Evolutionary conservation across 2,329 filamentous ascomycete species (phyloP), one percentile per base, ranked within the genome.

Genomic region (Diaporthe sp.): DNA sequence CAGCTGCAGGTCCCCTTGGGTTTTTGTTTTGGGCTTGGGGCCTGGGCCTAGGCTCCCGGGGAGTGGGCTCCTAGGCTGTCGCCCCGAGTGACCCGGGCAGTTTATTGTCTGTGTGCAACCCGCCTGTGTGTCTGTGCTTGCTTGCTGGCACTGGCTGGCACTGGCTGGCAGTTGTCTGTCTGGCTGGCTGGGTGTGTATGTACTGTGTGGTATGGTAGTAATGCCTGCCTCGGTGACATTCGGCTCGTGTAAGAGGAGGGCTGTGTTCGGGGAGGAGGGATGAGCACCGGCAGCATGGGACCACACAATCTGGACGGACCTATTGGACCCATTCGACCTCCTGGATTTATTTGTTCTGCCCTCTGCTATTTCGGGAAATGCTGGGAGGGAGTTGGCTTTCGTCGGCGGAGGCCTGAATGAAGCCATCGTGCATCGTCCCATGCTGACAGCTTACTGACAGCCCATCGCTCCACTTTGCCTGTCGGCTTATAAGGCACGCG

Each of bases 181-280:
- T 42, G 40, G 15, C 15, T 42, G 40, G 2, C 9, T 38, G 38
- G n/a, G n/a, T n/a, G n/a, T n/a, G n/a, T n/a, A n/a, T n/a, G n/a
- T n/a, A n/a, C n/a, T n/a, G n/a, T n/a, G n/a, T n/a, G n/a, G n/a
- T n/a, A n/a, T n/a, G n/a, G n/a, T n/a, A n/a, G n/a, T n/a, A n/a
- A n/a, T n/a, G n/a, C 40, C 40, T 42, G 40, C 40, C 50, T 13
- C 22, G 19, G 54, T 57, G 30, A 33, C 55, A 35, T 58, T 38
- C n/a, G 55, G 55, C 64, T 68, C 64, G 64, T 40, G 64, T n/a
- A 54, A 28, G 47, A 54, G 13, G 64, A 54, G 13, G 64, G 47
- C 64, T 68, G 64, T 68, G 64, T 50, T 54, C 64, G 64, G 47
- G 64, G 64, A 54, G 33, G 64, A 68, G 64, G 64, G 64, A 68